phyloP scores from a whole-genome alignment of 1,284 basidiomycete species.

The Hortiboletus rubellus region DNA sequence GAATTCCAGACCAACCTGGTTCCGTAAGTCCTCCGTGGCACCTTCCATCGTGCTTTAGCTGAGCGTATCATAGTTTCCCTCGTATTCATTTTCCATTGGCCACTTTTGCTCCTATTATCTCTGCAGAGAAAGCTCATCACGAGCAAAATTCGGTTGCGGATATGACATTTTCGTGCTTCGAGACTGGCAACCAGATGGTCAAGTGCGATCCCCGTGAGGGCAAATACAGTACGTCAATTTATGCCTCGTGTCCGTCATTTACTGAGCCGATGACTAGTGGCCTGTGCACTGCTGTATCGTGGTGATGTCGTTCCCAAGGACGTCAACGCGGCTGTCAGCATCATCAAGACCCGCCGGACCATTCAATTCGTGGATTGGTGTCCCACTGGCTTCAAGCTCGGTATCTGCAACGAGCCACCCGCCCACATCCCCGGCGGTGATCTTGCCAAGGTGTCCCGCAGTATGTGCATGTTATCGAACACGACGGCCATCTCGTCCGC shows the following conservation, averaged over 20 bases:
- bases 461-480: constrained; percentile 89
- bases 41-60: constrained; percentile 4
- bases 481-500: constrained; percentile 86
- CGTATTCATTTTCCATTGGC: constrained; percentile 94
- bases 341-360: constrained; percentile 87
- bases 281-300: constrained; percentile 76
- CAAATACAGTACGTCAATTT: constrained; percentile 73
- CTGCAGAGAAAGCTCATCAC: constrained; percentile 76
- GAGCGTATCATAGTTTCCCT: constrained; percentile 50
- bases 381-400: constrained; percentile 87
- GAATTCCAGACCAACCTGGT: constrained; percentile 94
- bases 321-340: constrained; percentile 81
- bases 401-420: constrained; percentile 89
- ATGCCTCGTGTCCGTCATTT: not conserved
- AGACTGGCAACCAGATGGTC: constrained; percentile 92
- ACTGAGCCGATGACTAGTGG: constrained; percentile 45
- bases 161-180: constrained; percentile 94
- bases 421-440: constrained; percentile 84
- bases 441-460: constrained; percentile 83
- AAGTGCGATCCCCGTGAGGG: constrained; percentile 80
- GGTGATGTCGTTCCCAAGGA: constrained; percentile 92
- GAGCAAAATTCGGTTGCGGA: constrained; percentile 93
- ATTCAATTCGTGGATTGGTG: constrained; percentile 90
- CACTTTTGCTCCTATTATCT: constrained; percentile 89
- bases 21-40: constrained; percentile 45